Base-by-base conservation (phyloP, 2,329 filamentous ascomycete species). In the Blumeria graminis region DNA sequence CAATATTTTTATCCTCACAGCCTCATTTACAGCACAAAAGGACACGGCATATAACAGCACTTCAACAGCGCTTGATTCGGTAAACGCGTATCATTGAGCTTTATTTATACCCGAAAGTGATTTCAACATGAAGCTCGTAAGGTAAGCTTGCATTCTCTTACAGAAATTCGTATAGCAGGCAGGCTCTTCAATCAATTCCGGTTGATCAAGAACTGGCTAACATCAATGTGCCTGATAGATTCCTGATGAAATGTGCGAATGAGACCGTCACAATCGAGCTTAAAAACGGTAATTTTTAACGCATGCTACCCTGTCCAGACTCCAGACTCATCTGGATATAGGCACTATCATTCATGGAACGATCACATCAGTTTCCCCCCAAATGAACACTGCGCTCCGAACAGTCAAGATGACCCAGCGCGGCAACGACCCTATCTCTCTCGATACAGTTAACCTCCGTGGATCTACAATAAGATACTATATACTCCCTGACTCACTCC, bases 171-270 rank as follows among this genome's bases (percentile, higher is more conserved):
- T 28, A 4, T 28, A 28, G 22, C 22, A 28, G 22, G 22, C 22
- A 28, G 22, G 4, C 22, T 28, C 22, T 28, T 28, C 22, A 28
- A 28, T 28, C 22, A 28, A 28, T 4, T 28, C 22, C 22, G 22
- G 22, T 28, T 28, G 22, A 28, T 28, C 4, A 28, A n/a, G n/a
- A n/a, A 28, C 22, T 43, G 39, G 39, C 39, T 43, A 43, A 43
- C 39, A n/a, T 9, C n/a, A 43, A 43, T 14, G 39, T 14, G 14
- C 13, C 9, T 43, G 39, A 18, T 70, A 96, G 92, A 70, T 98
- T 98, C 71, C 76, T 98, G 65, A 96, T 96, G 90, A 98, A 98
- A 76, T 96, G 90, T 71, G 82, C 86, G 71, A 96, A 95, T 71
- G 92, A 98, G 75, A 94, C 92, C 66, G 92, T 96, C 66, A 96